Evolutionary conservation across 768 basidiomycete genomes (phyloP), one percentile per base, ranked within the genome.

Genomic region (Boletus pseudo-olivaceus): DNA sequence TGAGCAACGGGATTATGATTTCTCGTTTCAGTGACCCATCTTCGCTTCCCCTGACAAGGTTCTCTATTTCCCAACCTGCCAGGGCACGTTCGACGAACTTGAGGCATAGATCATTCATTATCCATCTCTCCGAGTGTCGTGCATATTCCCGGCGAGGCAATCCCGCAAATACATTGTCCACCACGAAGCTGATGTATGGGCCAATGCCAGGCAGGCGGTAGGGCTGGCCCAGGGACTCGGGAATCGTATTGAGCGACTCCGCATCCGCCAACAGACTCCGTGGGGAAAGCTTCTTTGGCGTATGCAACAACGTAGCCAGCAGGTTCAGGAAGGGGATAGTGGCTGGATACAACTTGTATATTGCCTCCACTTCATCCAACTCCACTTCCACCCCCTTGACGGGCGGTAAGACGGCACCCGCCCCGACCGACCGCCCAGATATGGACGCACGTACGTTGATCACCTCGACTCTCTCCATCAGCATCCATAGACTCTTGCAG

Each of bases 241-340:
- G 90, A 43, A 93, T 82, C 23, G 92, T 88, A 65, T 87, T 84
- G 47, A 84, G 69, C 2, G 86, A 71, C 47, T 84, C 84, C 7
- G 77, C 70, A 48, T 87, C 85, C 33, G 78, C 65, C 15, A 87
- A 69, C 12, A 82, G 78, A 54, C 82, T 84, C 51, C 80, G 79
- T 35, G 85, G 66, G 0, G 86, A 78, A 15, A 88, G 71, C 42
- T 86, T 80, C 68, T 90, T 90, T 1, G 89, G 84, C 0, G 89
- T 88, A 64, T 93, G 92, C 27, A 98, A 78, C 54, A 98, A 80
- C 0, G 90, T 85, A 61, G 81, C 80, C 55, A 98, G 82, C 42
- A 98, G 80, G 53, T 82, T 80, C 47, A 98, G 72, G 75, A 98
- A 96, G 0, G 95, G 87, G 20, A 91, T 86, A 0, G 95, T 96